Base-by-base conservation (phyloP, 805 yeast genomes). In the Lipomyces mesembrius region DNA sequence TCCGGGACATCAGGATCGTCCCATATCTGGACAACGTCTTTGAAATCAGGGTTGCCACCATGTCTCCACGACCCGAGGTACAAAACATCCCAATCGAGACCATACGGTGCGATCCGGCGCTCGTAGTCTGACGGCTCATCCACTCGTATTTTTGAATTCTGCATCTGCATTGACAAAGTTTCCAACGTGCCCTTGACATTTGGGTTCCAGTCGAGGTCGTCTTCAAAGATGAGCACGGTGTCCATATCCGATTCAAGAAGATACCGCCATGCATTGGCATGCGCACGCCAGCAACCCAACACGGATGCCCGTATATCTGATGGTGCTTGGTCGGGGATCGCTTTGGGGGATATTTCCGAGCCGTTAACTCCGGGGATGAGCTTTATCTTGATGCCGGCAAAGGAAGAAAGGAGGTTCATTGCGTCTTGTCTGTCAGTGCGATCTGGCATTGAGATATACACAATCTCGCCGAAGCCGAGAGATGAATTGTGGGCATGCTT, bases 391-490 rank as follows among this genome's bases (percentile, higher is more conserved):
- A 64, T n/a, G 29, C 52, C 63, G 37, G 43, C 49, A 46, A 37
- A 49, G 39, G 65, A 57, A 11, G 63, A 62, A 29, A 65, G 62
- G 53, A 65, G 53, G 57, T 22, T 54, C 62, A 65, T 57, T 14
- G 68, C 64, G 57, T 65, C 68, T 55, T 65, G 68, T n/a, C 68
- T 54, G 63, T 65, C 68, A n/a, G 62, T 37, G 29, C 68, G 65
- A 4, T 51, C 35, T 35, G 65, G 68, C 68, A 65, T 61, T 52
- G 58, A 46, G 29, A 65, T 56, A 27, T 57, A 61, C 12, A 62
- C 62, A 7, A 65, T 60, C 46, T 43, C 62, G 39, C 68, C 68
- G 20, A 65, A 65, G 4, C 68, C 68, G n/a, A 65, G 61, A 35
- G 68, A 37, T 2, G 59, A 39, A 51, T 65, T 65, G 34, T 49